These are phyloP conservation scores for Polymyxa betae DNA, from an alignment of 208 protist species.

Conservation along the genomic window DNA sequence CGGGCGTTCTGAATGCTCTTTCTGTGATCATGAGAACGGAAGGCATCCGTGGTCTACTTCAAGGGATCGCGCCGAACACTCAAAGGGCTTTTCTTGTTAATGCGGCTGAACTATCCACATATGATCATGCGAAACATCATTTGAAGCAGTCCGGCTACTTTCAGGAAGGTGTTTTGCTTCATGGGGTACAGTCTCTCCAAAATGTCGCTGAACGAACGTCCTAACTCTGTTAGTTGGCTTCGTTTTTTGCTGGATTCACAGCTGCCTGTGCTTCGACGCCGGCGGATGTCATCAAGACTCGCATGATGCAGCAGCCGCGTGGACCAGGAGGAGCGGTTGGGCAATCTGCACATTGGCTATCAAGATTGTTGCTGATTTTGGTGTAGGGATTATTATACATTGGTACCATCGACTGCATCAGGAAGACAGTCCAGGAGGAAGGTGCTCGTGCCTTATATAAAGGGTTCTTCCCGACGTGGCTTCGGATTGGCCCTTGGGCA, in stretches of 20 bases:
- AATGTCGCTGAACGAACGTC: no score
- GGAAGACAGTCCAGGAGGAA: slow-evolving; percentile 41
- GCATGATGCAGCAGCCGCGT: slow-evolving; percentile 38
- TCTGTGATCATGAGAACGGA: background rate
- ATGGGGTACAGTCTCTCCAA: background rate
- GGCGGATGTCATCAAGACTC: slow-evolving; percentile 41
- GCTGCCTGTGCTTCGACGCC: slow-evolving; percentile 37
- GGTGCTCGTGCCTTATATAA: slow-evolving; percentile 38
- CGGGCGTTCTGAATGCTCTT: background rate
- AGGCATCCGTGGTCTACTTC: background rate
- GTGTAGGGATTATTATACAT: slow-evolving; percentile 14
- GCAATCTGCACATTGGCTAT: background rate
- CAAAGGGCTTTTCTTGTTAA: slow-evolving; percentile 3
- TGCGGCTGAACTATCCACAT: background rate
- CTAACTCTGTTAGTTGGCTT: background rate
- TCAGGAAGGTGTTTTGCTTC: background rate
- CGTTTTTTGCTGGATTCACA: slow-evolving; percentile 46
- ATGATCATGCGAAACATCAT: background rate
- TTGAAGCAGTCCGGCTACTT: background rate
- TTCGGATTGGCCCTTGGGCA: slow-evolving; percentile 51
- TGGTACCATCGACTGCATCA: slow-evolving; percentile 5
- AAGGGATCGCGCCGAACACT: background rate
- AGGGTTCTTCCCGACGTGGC: slow-evolving; percentile 53
- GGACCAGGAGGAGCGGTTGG: background rate
- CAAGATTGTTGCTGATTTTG: background rate